A percentile compares a stretch with the other conserved stretches of the same genome.
Conservation (phyloP, 805 yeast species). For the Teunomyces atbi region DNA sequence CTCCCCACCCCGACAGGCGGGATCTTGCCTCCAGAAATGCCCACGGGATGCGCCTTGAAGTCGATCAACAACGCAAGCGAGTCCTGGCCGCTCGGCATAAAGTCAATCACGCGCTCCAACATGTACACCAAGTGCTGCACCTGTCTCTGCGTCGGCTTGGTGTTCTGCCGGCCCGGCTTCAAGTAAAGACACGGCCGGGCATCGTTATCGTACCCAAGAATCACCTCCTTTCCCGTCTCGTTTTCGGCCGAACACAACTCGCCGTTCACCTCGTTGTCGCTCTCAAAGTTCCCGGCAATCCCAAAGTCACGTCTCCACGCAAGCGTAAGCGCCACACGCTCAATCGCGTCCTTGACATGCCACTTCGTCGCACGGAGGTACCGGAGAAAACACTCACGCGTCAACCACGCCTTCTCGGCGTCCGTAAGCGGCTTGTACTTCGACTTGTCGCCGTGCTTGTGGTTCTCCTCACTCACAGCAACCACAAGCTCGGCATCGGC, state of each 20-base stretch:
- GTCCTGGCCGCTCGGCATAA: slow-evolving; percentile 61
- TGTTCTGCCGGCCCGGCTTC: slow-evolving; percentile 55
- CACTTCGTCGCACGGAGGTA: slow-evolving; percentile 54
- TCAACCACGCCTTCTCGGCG: slow-evolving; percentile 44
- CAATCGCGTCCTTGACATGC: slow-evolving; percentile 43
- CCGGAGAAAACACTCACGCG: slow-evolving; percentile 52
- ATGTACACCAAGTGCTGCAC: slow-evolving; percentile 57
- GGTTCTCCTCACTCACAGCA: slow-evolving; percentile 49
- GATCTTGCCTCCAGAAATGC: slow-evolving; percentile 39
- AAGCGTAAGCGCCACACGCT: slow-evolving; percentile 46
- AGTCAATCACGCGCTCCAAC: slow-evolving; percentile 52
- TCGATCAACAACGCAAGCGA: slow-evolving; percentile 54
- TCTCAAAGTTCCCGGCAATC: slow-evolving; percentile 29
- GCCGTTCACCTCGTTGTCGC: slow-evolving; percentile 33
- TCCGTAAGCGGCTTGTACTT: slow-evolving; percentile 22
- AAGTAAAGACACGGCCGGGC: slow-evolving; percentile 53
- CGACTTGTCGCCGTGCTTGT: slow-evolving; percentile 37
- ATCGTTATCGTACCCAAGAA: slow-evolving; percentile 54
- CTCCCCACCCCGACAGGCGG: slow-evolving; percentile 56
- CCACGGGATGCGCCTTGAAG: slow-evolving; percentile 59
- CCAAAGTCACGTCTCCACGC: slow-evolving; percentile 59
- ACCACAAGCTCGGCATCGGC: slow-evolving; percentile 46
- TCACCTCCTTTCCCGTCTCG: slow-evolving; percentile 52
- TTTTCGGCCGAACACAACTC: slow-evolving; percentile 48
- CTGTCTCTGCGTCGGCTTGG: slow-evolving; percentile 49